phyloP scores from a whole-genome alignment of 129 eudicot genomes.

The Lonicera japonica region DNA sequence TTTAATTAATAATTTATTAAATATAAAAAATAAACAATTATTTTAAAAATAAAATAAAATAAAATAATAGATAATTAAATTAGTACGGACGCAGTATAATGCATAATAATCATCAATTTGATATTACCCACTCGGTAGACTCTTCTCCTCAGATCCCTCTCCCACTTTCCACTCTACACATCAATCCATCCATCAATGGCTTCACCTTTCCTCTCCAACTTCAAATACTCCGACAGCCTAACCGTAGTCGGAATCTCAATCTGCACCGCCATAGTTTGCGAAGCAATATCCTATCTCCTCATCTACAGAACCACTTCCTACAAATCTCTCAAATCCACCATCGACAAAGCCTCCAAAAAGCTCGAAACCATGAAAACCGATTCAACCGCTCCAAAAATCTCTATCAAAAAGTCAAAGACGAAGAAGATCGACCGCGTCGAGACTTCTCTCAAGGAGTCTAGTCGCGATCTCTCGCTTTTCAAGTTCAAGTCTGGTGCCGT shows the following conservation, averaged over 20 bases:
- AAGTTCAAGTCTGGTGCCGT: conserved; percentile 93
- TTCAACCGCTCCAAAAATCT: conserved; percentile 13
- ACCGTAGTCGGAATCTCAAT: conserved; percentile 71
- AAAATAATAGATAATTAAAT: too few species aligned
- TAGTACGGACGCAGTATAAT: too few species aligned
- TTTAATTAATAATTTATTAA: too few species aligned
- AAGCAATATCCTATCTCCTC: conserved; percentile 74
- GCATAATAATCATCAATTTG: too few species aligned
- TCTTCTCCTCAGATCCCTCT: too few species aligned
- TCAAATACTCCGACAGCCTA: conserved; percentile 65
- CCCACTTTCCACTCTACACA: too few species aligned
- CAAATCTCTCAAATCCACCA: conserved; percentile 89
- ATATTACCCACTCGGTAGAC: too few species aligned
- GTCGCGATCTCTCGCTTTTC: conserved; percentile 72
- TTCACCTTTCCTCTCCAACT: conserved; percentile 33
- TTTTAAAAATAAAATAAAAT: too few species aligned
- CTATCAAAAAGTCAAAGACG: conserved; percentile 49
- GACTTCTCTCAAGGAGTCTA: conserved; percentile 67
- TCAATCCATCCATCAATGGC: background rate
- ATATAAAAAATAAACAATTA: too few species aligned
- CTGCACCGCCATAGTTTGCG: conserved; percentile 78
- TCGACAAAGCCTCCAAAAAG: conserved; percentile 86
- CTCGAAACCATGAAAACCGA: conserved; percentile 87
- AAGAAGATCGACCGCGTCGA: conserved; percentile 92
- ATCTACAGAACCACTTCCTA: conserved; percentile 92